Evolutionary conservation across 2,329 filamentous ascomycete species (phyloP).

Genomic region (Penicillium olsonii): DNA sequence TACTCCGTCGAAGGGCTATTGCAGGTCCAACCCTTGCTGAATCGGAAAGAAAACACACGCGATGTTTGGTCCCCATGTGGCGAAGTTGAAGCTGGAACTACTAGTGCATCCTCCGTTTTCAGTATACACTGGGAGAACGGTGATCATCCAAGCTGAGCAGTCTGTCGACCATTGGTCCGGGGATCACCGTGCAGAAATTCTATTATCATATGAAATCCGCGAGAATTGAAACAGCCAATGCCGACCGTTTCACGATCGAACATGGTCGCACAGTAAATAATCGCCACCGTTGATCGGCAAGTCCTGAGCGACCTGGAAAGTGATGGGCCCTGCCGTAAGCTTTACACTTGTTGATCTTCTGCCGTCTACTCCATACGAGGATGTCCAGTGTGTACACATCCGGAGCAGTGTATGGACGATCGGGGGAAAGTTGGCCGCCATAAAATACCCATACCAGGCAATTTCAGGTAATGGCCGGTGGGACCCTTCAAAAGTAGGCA

Average conservation of each 20-base stretch:
- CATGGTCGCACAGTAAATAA: slow-evolving; percentile 17
- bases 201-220: slow-evolving; percentile 23
- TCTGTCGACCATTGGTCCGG: neutral
- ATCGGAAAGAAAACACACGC: slow-evolving; percentile 5
- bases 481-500: neutral
- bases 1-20: neutral
- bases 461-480: too few relatives aligned
- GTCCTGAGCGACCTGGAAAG: slow-evolving; percentile 15
- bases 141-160: neutral
- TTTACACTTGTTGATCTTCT: slow-evolving; percentile 22
- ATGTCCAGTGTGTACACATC: too few relatives aligned
- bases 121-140: too few relatives aligned
- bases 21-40: slow-evolving; percentile 6
- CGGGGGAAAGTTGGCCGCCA: too few relatives aligned
- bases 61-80: slow-evolving; percentile 10
- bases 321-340: slow-evolving; percentile 7
- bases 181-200: neutral
- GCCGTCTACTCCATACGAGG: neutral
- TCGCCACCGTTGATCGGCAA: slow-evolving; percentile 26
- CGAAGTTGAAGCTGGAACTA: neutral
- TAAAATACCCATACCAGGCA: too few relatives aligned
- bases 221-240: slow-evolving; percentile 14
- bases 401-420: neutral
- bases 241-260: slow-evolving; percentile 26
- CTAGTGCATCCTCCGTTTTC: too few relatives aligned